A percentile compares a stretch with the other conserved stretches of the same genome.
phyloP scores from a whole-genome alignment of 2,329 filamentous ascomycete species.

The Botrytis fabae region DNA sequence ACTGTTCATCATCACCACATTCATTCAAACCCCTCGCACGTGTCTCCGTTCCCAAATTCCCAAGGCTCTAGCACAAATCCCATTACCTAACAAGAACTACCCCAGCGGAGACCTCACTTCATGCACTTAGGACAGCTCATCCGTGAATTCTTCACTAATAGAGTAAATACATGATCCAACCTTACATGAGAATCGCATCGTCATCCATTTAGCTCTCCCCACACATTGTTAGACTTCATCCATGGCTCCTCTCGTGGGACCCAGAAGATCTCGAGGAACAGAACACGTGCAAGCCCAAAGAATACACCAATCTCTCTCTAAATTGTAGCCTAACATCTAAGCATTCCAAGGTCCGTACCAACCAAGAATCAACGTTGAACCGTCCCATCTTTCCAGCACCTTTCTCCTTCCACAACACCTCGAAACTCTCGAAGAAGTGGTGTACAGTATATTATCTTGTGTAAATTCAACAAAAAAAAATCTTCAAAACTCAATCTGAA shows the following conservation, averaged over 20 bases:
- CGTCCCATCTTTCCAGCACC: neutral
- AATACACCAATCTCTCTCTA: neutral
- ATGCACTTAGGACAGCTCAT: conserved; percentile 7
- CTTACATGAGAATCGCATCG: conserved; percentile 14
- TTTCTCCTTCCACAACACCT: neutral
- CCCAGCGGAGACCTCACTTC: conserved; percentile 2
- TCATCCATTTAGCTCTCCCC: conserved; percentile 5
- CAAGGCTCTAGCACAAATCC: neutral
- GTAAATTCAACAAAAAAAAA: neutral
- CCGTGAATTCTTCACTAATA: conserved; percentile 11
- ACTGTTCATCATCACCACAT: neutral
- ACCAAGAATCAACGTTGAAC: neutral
- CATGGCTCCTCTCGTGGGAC: neutral
- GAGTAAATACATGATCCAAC: neutral
- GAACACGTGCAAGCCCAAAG: neutral
- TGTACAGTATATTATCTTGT: neutral
- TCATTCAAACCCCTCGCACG: neutral
- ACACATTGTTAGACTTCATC: conserved; percentile 5
- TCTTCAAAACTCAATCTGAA: neutral
- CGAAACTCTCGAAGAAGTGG: neutral
- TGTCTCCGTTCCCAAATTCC: neutral
- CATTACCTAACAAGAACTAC: conserved; percentile 6
- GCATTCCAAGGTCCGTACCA: neutral
- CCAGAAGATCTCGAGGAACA: neutral
- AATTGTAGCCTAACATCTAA: neutral